Conservation (phyloP, 2,329 filamentous ascomycete genomes). For the Diaporthe helianthi region DNA sequence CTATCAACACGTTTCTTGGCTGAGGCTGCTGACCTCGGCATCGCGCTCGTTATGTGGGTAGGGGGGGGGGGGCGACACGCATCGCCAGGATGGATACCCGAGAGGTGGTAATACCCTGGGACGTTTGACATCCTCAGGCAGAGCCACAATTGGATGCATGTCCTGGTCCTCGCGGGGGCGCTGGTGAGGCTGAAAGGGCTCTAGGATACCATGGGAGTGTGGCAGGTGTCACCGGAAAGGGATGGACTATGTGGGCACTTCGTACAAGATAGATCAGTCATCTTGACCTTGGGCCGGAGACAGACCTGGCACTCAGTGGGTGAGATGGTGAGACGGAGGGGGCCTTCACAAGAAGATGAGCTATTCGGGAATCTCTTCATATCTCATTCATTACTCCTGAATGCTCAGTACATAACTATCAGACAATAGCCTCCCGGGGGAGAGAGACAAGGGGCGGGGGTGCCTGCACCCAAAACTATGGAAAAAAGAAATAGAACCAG, state of each 20-base stretch:
- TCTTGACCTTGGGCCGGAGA: not conserved
- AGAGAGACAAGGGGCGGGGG: not conserved
- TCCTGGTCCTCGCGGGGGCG: not conserved
- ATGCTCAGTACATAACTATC: slow-evolving; percentile 15
- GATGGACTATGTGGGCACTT: not conserved
- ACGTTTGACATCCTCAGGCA: not conserved
- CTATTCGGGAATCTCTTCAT: not conserved
- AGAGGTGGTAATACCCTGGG: not conserved
- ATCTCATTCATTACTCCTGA: slow-evolving; percentile 16
- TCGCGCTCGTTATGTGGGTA: not conserved
- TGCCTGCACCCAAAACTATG: not conserved
- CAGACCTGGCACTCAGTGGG: too few species aligned
- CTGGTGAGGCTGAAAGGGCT: not conserved
- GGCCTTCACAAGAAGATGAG: not conserved
- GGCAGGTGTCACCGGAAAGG: not conserved
- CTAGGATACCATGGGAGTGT: not conserved
- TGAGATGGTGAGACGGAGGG: too few species aligned
- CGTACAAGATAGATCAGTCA: not conserved
- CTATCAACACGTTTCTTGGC: not conserved
- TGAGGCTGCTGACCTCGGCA: not conserved
- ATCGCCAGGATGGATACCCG: not conserved
- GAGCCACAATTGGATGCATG: slow-evolving; percentile 7
- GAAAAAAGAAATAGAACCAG: not conserved
- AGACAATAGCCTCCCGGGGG: slow-evolving; percentile 7
- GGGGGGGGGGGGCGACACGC: too few species aligned